A percentile compares a stretch with the other conserved stretches of the same genome.
phyloP scores from a whole-genome alignment of 179 eudicot species.

The Spinacia oleracea region DNA sequence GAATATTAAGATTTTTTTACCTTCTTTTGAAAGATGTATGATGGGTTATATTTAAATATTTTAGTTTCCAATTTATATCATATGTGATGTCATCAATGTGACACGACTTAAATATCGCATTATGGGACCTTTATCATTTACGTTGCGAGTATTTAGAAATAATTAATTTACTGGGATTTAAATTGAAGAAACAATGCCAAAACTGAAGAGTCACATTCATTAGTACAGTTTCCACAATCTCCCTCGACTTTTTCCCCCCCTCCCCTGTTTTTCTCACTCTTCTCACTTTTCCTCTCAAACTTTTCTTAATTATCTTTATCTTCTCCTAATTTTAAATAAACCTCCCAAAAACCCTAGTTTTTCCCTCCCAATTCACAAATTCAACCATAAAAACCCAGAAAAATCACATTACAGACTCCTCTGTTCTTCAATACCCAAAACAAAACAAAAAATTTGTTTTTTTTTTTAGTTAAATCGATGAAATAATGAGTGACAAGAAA shows the following conservation, averaged over 20 bases:
- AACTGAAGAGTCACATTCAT: slow-evolving; percentile 52
- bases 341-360: slow-evolving; percentile 24
- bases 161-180: not conserved
- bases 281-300: slow-evolving; percentile 33
- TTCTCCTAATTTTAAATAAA: not conserved
- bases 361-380: not conserved
- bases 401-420: not conserved
- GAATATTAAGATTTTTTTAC: too few relatives aligned
- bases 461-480: not conserved
- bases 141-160: too few relatives aligned
- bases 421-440: not conserved
- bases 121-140: too few relatives aligned
- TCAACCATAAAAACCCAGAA: not conserved
- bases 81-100: too few relatives aligned
- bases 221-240: slow-evolving; percentile 42
- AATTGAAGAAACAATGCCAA: slow-evolving; percentile 18
- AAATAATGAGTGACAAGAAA: slow-evolving; percentile 40
- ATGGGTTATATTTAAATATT: too few relatives aligned
- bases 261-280: slow-evolving; percentile 18
- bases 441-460: not conserved
- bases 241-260: slow-evolving; percentile 31
- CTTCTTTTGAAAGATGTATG: too few relatives aligned
- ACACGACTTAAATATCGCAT: too few relatives aligned
- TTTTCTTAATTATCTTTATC: slow-evolving; percentile 14
- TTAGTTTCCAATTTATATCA: too few relatives aligned